Evolutionary conservation across 768 basidiomycete species (phyloP).

Genomic region (Dioszegia hungarica): DNA sequence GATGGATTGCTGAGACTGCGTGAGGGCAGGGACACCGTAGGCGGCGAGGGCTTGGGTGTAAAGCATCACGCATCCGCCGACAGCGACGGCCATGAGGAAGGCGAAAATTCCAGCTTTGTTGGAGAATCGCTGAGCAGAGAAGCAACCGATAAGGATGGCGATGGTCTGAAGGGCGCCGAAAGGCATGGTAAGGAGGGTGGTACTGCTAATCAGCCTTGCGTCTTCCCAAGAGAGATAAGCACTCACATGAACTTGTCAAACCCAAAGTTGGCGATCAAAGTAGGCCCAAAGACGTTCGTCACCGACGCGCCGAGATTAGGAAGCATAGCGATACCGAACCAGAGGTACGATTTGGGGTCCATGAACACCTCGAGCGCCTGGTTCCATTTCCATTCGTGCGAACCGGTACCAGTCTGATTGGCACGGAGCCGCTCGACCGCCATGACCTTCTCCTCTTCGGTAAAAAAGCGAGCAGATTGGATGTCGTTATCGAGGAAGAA

Average conservation of each 20-base stretch:
- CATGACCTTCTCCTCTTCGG: constrained; percentile 34
- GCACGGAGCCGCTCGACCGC: constrained; percentile 43
- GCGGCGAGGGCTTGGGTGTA: constrained; percentile 23
- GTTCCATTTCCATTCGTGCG: constrained; percentile 38
- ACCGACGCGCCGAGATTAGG: constrained; percentile 39
- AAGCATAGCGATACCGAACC: constrained; percentile 21
- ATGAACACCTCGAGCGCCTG: constrained; percentile 31
- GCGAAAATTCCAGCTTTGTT: neutral
- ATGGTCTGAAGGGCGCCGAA: constrained; percentile 52
- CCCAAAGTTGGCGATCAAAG: constrained; percentile 28
- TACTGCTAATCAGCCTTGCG: neutral
- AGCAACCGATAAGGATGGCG: constrained; percentile 36
- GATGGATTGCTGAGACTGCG: constrained; percentile 14
- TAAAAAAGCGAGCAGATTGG: constrained; percentile 37
- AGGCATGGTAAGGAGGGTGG: constrained; percentile 55
- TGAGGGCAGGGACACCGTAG: constrained; percentile 6
- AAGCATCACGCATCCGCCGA: constrained; percentile 37
- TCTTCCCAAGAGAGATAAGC: neutral
- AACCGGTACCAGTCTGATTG: constrained; percentile 47
- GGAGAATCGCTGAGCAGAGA: neutral
- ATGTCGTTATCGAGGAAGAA: constrained; percentile 34
- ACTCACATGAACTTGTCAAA: constrained; percentile 21
- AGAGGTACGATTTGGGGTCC: constrained; percentile 40
- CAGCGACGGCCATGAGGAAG: constrained; percentile 3
- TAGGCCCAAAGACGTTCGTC: constrained; percentile 36